phyloP scores from a whole-genome alignment of 2,329 filamentous ascomycete species.

The Cordyceps cicadae region DNA sequence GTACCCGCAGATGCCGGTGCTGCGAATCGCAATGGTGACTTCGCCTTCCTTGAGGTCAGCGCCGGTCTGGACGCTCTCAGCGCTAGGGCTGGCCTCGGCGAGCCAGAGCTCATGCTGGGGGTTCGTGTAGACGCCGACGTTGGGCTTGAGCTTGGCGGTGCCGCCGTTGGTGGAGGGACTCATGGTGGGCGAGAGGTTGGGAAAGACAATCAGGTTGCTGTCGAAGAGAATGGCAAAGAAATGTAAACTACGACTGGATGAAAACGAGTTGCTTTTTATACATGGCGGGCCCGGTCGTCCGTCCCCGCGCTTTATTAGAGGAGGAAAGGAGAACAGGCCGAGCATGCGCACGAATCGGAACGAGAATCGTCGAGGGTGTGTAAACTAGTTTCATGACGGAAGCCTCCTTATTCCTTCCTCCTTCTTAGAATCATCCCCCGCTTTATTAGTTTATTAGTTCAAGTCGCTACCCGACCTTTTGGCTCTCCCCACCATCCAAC shows the following conservation, averaged over 20 bases:
- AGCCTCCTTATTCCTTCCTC: not conserved
- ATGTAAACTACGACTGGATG: not conserved
- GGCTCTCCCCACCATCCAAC: not conserved
- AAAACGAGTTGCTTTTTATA: not conserved
- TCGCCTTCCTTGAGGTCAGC: slow-evolving; percentile 67
- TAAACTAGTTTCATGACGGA: not conserved
- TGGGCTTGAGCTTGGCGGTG: slow-evolving; percentile 52
- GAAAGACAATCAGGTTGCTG: not conserved
- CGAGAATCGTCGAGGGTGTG: not conserved
- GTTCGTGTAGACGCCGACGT: slow-evolving; percentile 96
- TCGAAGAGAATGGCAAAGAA: not conserved
- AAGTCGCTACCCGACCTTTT: too few relatives aligned
- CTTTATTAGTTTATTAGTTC: not conserved
- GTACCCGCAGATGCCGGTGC: slow-evolving; percentile 92
- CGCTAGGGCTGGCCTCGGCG: slow-evolving; percentile 63
- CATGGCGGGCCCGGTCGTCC: not conserved
- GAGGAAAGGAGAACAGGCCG: not conserved
- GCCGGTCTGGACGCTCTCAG: slow-evolving; percentile 64
- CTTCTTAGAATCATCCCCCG: not conserved
- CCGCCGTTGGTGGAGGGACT: slow-evolving; percentile 12
- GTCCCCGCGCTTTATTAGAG: not conserved
- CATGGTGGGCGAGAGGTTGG: slow-evolving; percentile 1
- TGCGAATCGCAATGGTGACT: slow-evolving; percentile 82
- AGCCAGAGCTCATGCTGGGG: slow-evolving; percentile 88
- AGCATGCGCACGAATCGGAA: not conserved